These are phyloP conservation scores for Colletotrichum tabaci DNA, from an alignment of 2,329 filamentous ascomycete genomes.

Conservation along the genomic window DNA sequence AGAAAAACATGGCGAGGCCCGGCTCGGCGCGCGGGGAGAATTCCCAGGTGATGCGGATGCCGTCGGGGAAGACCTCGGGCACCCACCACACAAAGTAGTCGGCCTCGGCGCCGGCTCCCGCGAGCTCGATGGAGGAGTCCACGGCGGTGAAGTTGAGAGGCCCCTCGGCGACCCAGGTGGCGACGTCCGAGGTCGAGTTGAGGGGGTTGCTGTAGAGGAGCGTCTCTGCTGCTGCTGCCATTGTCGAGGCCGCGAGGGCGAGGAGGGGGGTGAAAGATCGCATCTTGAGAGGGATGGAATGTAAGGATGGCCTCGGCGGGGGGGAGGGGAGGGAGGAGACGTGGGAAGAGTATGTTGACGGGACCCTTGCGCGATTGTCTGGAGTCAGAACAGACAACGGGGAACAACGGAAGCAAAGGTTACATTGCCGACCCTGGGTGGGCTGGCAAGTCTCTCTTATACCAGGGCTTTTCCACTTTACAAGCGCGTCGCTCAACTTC, in stretches of 20 bases:
- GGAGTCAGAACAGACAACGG: background rate
- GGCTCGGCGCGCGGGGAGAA: constrained; percentile 50
- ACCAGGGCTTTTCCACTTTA: background rate
- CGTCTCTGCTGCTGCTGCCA: constrained; percentile 44
- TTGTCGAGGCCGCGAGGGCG: constrained; percentile 19
- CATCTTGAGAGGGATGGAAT: constrained; percentile 1
- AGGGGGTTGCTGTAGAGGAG: constrained; percentile 51
- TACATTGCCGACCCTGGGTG: background rate
- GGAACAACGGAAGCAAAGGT: background rate
- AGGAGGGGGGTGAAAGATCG: background rate
- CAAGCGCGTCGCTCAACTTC: constrained; percentile 23
- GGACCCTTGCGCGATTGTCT: background rate
- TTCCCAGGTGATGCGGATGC: constrained; percentile 52
- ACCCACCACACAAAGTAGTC: constrained; percentile 53
- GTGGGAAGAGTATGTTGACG: no score
- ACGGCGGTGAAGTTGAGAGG: constrained; percentile 47
- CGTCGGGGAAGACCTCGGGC: constrained; percentile 50
- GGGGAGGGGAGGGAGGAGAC: background rate
- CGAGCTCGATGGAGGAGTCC: constrained; percentile 48
- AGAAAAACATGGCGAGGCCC: constrained; percentile 53
- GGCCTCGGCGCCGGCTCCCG: constrained; percentile 45
- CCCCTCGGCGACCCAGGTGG: constrained; percentile 50
- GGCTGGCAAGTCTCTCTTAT: background rate
- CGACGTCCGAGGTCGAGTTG: constrained; percentile 46
- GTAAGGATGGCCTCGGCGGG: background rate